Conservation (phyloP, 1,284 basidiomycete species). For the Ustilago crameri region DNA sequence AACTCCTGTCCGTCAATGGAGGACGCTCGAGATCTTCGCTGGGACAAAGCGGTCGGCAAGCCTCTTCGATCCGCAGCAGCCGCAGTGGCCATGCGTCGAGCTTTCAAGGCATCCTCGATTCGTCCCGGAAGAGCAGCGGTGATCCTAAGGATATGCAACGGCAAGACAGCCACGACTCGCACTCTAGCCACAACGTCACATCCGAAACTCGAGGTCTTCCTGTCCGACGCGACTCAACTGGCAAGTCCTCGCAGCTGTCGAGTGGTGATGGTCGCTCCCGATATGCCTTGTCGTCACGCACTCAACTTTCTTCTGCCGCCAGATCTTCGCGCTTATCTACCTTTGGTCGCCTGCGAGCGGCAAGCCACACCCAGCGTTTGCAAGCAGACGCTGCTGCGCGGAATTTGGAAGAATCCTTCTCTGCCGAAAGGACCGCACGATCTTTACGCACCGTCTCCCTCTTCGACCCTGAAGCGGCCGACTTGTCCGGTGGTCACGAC, state of each 20-base stretch:
- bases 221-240: slow-evolving; percentile 23
- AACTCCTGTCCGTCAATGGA: background rate
- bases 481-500: background rate
- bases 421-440: slow-evolving; percentile 32
- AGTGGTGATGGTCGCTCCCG: slow-evolving; percentile 39
- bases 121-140: slow-evolving; percentile 6
- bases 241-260: slow-evolving; percentile 33
- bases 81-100: slow-evolving; percentile 23
- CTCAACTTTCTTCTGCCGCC: slow-evolving; percentile 26
- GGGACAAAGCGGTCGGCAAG: slow-evolving; percentile 5
- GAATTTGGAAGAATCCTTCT: slow-evolving; percentile 37
- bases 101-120: slow-evolving; percentile 17
- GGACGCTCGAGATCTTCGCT: slow-evolving; percentile 19
- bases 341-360: slow-evolving; percentile 27
- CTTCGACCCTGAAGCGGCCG: slow-evolving; percentile 16
- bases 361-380: slow-evolving; percentile 26
- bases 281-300: slow-evolving; percentile 29
- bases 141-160: slow-evolving; percentile 2
- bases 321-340: slow-evolving; percentile 33
- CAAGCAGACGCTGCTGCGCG: slow-evolving; percentile 22
- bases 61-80: slow-evolving; percentile 24
- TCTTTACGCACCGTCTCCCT: slow-evolving; percentile 39
- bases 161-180: slow-evolving; percentile 15
- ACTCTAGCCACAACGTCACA: background rate
- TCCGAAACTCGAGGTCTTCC: background rate